A percentile compares a stretch with the other conserved stretches of the same genome.
These are phyloP conservation scores for Piloderma croceum DNA, from an alignment of 768 basidiomycete genomes.

Conservation along the genomic window DNA sequence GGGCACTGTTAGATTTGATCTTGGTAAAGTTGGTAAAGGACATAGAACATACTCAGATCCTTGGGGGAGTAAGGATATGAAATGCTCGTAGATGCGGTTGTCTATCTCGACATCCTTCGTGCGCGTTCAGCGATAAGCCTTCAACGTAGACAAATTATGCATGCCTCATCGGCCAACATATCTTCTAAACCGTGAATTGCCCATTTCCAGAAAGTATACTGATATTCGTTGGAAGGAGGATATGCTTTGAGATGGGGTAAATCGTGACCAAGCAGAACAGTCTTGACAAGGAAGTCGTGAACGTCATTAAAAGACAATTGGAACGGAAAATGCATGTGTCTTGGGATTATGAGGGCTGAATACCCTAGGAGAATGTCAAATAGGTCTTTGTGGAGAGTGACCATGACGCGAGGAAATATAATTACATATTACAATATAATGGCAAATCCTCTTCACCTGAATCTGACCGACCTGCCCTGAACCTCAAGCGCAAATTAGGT, in stretches of 20 bases:
- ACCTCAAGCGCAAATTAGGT: too few relatives aligned
- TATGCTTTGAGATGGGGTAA: slow-evolving; percentile 50
- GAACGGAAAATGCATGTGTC: slow-evolving; percentile 36
- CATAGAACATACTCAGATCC: slow-evolving; percentile 27
- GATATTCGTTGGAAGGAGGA: slow-evolving; percentile 61
- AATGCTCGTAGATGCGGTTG: slow-evolving; percentile 56
- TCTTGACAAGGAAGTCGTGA: slow-evolving; percentile 51
- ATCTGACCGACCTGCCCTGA: too few relatives aligned
- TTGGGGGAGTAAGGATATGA: slow-evolving; percentile 42
- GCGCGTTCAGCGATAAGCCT: slow-evolving; percentile 7
- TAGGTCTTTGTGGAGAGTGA: too few relatives aligned
- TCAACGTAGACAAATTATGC: slow-evolving; percentile 13
- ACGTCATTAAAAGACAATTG: slow-evolving; percentile 32
- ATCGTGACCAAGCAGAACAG: slow-evolving; percentile 47
- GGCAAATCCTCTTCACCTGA: too few relatives aligned
- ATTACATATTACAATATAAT: too few relatives aligned
- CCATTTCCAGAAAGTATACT: slow-evolving; percentile 72
- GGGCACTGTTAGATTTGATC: background rate
- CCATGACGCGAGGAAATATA: too few relatives aligned
- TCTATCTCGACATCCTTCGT: slow-evolving; percentile 58
- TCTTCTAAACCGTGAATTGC: slow-evolving; percentile 49
- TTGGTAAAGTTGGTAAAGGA: background rate
- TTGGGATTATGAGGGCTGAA: slow-evolving; percentile 44
- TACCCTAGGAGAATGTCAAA: slow-evolving; percentile 47
- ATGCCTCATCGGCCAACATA: slow-evolving; percentile 41